Evolutionary conservation across 2,329 filamentous ascomycete species (phyloP).

Genomic region (Diatrype stigma): DNA sequence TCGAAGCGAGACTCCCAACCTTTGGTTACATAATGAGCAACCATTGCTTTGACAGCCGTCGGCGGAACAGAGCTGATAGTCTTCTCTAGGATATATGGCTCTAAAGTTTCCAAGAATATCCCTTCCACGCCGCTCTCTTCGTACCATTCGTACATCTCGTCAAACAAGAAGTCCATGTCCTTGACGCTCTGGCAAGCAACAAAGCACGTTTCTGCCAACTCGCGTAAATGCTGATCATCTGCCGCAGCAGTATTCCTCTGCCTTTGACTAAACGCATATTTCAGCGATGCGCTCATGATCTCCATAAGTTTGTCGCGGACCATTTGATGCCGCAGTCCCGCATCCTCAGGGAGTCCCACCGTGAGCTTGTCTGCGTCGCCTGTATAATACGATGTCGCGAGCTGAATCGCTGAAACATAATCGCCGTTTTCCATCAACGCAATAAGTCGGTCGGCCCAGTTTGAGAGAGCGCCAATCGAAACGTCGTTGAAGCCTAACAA

Average conservation of each 20-base stretch:
- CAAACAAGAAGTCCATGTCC: constrained; percentile 81
- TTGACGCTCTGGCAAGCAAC: constrained; percentile 73
- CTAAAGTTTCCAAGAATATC: constrained; percentile 82
- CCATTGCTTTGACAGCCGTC: constrained; percentile 77
- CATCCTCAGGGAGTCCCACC: constrained; percentile 85
- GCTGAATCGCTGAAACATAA: constrained; percentile 83
- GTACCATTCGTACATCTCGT: constrained; percentile 86
- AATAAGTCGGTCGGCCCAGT: constrained; percentile 92
- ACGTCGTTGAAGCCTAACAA: constrained; percentile 91
- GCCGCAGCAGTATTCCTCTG: constrained; percentile 41
- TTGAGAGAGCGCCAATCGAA: constrained; percentile 85
- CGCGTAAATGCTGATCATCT: constrained; percentile 61
- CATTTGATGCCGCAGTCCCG: constrained; percentile 68
- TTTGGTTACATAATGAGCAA: constrained; percentile 72
- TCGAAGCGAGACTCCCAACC: constrained; percentile 77
- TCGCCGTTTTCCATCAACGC: constrained; percentile 97
- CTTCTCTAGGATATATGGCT: constrained; percentile 79
- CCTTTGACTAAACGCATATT: constrained; percentile 75
- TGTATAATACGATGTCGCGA: constrained; percentile 89
- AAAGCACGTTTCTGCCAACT: constrained; percentile 81
- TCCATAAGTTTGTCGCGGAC: constrained; percentile 87
- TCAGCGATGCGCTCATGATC: constrained; percentile 88
- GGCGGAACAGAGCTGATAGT: constrained; percentile 74
- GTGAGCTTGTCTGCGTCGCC: constrained; percentile 92
- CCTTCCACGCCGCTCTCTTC: constrained; percentile 70